These are phyloP conservation scores for Geranium incanum DNA, from an alignment of 441 rosid genomes.

Conservation along the genomic window DNA sequence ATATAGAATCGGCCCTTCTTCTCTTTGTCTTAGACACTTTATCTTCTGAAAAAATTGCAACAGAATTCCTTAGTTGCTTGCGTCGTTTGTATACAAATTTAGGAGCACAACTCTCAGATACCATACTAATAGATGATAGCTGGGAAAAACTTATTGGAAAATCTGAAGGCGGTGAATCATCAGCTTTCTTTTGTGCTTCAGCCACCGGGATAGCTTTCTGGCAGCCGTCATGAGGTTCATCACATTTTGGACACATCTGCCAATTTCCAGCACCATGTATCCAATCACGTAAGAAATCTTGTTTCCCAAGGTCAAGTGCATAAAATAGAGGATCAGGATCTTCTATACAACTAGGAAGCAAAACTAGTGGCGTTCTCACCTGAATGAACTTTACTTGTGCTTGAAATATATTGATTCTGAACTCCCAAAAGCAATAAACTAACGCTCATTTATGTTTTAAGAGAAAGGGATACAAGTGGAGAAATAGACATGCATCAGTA, in stretches of 20 bases:
- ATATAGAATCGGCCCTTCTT: constrained; percentile 33
- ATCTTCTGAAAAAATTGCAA: constrained; percentile 24
- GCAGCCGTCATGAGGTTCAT: constrained; percentile 32
- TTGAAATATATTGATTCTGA: constrained; percentile 10
- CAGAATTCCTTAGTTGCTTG: constrained; percentile 31
- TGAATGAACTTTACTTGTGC: constrained; percentile 20
- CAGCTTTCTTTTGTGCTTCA: constrained; percentile 27
- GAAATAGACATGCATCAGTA: not conserved
- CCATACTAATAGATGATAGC: constrained; percentile 32
- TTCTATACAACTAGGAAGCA: constrained; percentile 35
- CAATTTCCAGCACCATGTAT: constrained; percentile 28
- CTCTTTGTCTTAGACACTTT: constrained; percentile 24
- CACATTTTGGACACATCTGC: constrained; percentile 47
- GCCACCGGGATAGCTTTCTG: constrained; percentile 27
- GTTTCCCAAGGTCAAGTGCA: constrained; percentile 28
- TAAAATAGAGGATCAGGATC: constrained; percentile 31
- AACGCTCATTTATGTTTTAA: constrained; percentile 11
- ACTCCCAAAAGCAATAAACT: constrained; percentile 11
- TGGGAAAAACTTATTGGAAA: constrained; percentile 28
- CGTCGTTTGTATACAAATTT: constrained; percentile 55
- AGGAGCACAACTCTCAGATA: constrained; percentile 30
- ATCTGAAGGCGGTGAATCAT: constrained; percentile 27
- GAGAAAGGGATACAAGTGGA: not conserved
- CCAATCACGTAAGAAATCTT: constrained; percentile 31
- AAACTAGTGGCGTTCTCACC: constrained; percentile 38